Base-by-base conservation (phyloP, 306 rosid species). In the Rosa lucieae region DNA sequence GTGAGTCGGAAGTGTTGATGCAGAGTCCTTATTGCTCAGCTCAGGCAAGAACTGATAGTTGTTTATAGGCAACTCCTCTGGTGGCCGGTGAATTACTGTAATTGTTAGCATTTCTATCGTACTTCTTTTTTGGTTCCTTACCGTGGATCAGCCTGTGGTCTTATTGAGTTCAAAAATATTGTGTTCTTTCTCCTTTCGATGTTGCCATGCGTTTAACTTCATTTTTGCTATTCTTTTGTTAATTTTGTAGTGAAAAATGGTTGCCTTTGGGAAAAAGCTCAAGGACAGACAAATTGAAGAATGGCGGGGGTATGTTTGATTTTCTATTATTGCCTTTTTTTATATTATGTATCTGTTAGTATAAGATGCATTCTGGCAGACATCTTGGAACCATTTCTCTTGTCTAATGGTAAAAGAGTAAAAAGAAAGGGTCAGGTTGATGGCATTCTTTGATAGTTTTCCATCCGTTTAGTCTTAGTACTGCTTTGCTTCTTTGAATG, bases 181-280 rank as follows among this genome's bases (percentile, higher is more conserved):
- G 65, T 5, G 37, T 49, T 53, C 7, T 44, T 77, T 82, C 52
- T 65, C 44, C 29, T 68, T 69, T 63, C 13, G 51, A 44, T 58
- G 40, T 70, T 77, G 70, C 59, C 44, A 62, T 81, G 74, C 42
- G 10, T 46, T 12, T 47, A 10, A 10, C 18, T 29, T 29, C 40
- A 23, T 62, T 29, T 9, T 62, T 3, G 40, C 18, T 4, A 0
- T 26, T 62, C 17, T 12, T 5, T 12, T 29, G 40, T 82, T 77
- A 21, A 8, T 20, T 47, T 82, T 86, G 79, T 79, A 91, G 90
- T 73, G 74, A 85, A 71, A 90, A 82, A 96, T 96, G 99, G 99
- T 96, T 87, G 93, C 93, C 80, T 96, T 96, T 52, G 99, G 99
- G 88, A 96, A 96, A 79, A 93, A 91, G 94, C 87, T 96, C 79